phyloP scores from a whole-genome alignment of 257 asterid species.

The Hygrophila difformis region DNA sequence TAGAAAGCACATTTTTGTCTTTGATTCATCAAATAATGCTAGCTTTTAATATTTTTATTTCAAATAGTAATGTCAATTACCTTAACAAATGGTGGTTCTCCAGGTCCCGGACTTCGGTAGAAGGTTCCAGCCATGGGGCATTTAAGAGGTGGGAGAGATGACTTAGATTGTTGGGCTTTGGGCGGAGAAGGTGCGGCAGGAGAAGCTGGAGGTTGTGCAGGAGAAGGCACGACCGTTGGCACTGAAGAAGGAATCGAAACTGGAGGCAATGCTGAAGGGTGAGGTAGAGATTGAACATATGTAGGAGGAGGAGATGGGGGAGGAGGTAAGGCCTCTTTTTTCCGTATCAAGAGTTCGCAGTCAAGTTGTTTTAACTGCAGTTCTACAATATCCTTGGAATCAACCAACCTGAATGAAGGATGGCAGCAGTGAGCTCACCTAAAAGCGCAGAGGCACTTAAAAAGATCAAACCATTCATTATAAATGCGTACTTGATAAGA shows the following conservation, averaged over 20 bases:
- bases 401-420: conserved; percentile 62
- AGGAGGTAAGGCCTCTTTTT: conserved; percentile 75
- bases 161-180: conserved; percentile 46
- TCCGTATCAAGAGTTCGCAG: conserved; percentile 69
- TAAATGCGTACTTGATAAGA: conserved; percentile 65
- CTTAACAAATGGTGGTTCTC: conserved; percentile 81
- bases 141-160: conserved; percentile 63
- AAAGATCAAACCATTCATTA: too few relatives aligned
- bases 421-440: conserved; percentile 13
- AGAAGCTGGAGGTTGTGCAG: conserved; percentile 33
- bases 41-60: not conserved
- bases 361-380: conserved; percentile 66
- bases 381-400: conserved; percentile 79
- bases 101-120: conserved; percentile 75
- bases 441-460: conserved; percentile 8
- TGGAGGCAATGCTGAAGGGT: conserved; percentile 34
- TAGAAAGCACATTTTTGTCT: too few relatives aligned
- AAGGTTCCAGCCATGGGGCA: conserved; percentile 93
- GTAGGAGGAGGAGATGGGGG: conserved; percentile 53
- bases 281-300: conserved; percentile 48
- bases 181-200: conserved; percentile 31
- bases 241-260: conserved; percentile 34
- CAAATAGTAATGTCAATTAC: conserved; percentile 30
- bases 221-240: conserved; percentile 35
- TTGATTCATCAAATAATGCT: not conserved